phyloP scores from a whole-genome alignment of 768 basidiomycete species.

The Trichaptum fuscoviolaceum region DNA sequence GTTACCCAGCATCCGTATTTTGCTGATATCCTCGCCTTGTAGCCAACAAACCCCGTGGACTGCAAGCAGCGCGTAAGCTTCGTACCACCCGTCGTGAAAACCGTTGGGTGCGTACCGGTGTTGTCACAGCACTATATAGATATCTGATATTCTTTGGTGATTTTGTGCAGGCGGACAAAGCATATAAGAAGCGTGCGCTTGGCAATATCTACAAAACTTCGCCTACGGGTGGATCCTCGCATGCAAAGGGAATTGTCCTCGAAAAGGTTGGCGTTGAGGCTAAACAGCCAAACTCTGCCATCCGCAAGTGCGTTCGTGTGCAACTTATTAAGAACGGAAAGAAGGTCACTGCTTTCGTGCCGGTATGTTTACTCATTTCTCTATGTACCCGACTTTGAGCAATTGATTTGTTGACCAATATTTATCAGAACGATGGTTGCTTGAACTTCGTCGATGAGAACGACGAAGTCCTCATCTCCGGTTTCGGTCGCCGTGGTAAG shows the following conservation, averaged over 20 bases:
- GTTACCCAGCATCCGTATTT: slow-evolving; percentile 8
- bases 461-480: slow-evolving; percentile 98
- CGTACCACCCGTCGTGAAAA: slow-evolving; percentile 90
- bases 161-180: slow-evolving; percentile 79
- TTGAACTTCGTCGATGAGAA: slow-evolving; percentile 99
- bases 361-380: slow-evolving; percentile 47
- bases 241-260: slow-evolving; percentile 99
- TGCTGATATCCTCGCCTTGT: slow-evolving; percentile 10
- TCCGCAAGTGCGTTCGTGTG: slow-evolving; percentile 99
- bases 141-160: slow-evolving; percentile 14
- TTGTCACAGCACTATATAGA: slow-evolving; percentile 5
- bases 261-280: slow-evolving; percentile 99
- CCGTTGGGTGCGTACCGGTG: slow-evolving; percentile 75
- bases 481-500: slow-evolving; percentile 99
- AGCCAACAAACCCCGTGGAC: slow-evolving; percentile 99
- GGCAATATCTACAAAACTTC: slow-evolving; percentile 99
- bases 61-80: slow-evolving; percentile 98
- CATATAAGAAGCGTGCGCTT: slow-evolving; percentile 98
- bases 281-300: slow-evolving; percentile 99
- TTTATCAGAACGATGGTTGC: slow-evolving; percentile 84
- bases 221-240: slow-evolving; percentile 97
- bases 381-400: background rate
- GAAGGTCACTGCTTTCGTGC: slow-evolving; percentile 99
- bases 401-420: background rate
- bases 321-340: slow-evolving; percentile 99